Percentiles rank a stretch among this genome's conserved stretches.
These are phyloP conservation scores for Mikania micrantha DNA, from an alignment of 129 eudicot species.

Conservation along the genomic window DNA sequence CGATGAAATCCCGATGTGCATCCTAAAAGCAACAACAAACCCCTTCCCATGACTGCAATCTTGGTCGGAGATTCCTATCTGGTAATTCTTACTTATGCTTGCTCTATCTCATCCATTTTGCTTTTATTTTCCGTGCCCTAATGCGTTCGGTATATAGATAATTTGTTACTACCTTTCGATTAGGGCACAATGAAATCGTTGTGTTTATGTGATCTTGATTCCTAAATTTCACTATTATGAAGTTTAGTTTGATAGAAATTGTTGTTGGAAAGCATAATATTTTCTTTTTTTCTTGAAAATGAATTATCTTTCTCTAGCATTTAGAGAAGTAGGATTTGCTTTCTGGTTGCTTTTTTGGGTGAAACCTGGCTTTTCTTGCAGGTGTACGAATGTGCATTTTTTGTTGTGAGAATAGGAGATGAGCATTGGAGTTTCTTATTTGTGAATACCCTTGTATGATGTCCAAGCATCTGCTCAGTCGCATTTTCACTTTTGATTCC, in stretches of 20 bases:
- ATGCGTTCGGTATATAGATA: not conserved
- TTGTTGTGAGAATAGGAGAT: too few relatives aligned
- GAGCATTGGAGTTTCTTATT: too few relatives aligned
- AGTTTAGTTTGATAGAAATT: constrained; percentile 7
- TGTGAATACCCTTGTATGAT: too few relatives aligned
- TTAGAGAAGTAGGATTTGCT: constrained; percentile 26
- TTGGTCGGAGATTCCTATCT: constrained; percentile 12
- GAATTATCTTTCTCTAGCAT: not conserved
- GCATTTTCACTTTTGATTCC: too few relatives aligned
- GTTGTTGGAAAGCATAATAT: not conserved
- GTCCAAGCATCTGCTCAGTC: too few relatives aligned
- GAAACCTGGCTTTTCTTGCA: not conserved
- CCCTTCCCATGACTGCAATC: constrained; percentile 11
- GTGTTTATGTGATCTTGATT: constrained; percentile 4
- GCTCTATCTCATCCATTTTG: not conserved
- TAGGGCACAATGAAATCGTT: constrained; percentile 11
- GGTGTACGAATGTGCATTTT: not conserved
- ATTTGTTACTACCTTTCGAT: constrained; percentile 5
- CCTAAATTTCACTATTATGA: not conserved
- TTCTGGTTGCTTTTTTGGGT: not conserved
- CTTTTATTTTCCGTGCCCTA: constrained; percentile 11
- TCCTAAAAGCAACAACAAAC: constrained; percentile 7
- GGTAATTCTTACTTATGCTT: constrained; percentile 2
- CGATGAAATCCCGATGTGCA: constrained; percentile 16
- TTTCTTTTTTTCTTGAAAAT: not conserved